Conservation (phyloP, 106 monocot genomes). For the Dendrobium catenatum region DNA sequence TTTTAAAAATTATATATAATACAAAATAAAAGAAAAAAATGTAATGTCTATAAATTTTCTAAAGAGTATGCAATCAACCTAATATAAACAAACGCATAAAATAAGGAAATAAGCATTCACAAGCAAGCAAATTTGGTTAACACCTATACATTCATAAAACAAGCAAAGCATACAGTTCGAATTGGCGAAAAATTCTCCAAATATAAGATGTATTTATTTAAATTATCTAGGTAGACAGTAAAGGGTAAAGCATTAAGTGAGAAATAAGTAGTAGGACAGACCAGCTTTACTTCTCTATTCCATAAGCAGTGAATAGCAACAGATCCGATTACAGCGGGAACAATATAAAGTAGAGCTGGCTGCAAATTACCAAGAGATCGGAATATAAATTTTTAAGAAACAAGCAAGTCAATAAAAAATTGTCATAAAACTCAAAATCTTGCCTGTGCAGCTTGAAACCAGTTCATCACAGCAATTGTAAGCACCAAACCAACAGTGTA, state of each 20-base stretch:
- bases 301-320: conserved; percentile 70
- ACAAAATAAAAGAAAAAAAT: too few relatives aligned
- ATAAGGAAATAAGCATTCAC: too few relatives aligned
- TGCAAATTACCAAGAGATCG: conserved; percentile 17
- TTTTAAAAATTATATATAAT: too few relatives aligned
- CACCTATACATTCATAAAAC: too few relatives aligned
- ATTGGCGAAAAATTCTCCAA: too few relatives aligned
- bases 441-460: conserved; percentile 99
- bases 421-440: not conserved
- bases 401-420: not conserved
- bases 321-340: conserved; percentile 81
- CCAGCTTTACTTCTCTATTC: conserved; percentile 66
- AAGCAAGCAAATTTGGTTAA: too few relatives aligned
- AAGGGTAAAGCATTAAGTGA: not conserved
- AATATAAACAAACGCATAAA: too few relatives aligned
- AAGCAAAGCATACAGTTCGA: too few relatives aligned
- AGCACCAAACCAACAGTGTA: conserved; percentile 69
- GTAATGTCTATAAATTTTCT: too few relatives aligned
- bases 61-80: too few relatives aligned
- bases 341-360: conserved; percentile 95
- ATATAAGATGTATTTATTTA: not conserved
- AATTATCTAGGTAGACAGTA: not conserved
- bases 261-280: conserved; percentile 13
- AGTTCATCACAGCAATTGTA: conserved; percentile 93
- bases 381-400: too few relatives aligned